Percentiles rank a stretch among this genome's conserved stretches.
phyloP scores from a whole-genome alignment of 192 early-diverging fungal species.

The Pilobolus umbonatus region DNA sequence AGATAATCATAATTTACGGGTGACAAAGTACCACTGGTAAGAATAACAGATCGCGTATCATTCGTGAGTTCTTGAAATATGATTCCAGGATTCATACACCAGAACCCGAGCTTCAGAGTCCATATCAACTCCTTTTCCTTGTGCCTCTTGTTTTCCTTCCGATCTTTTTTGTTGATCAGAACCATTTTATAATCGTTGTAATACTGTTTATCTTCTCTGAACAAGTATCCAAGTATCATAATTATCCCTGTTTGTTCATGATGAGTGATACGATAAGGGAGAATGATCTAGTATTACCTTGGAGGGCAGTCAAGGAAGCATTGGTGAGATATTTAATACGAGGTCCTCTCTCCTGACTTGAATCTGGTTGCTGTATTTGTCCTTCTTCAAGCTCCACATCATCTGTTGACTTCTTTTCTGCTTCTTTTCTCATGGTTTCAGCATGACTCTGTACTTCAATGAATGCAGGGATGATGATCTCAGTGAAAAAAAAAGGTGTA shows the following conservation, averaged over 20 bases:
- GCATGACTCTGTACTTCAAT: neutral
- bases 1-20: slow-evolving; percentile 39
- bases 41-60: slow-evolving; percentile 44
- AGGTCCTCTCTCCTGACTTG: no score
- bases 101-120: slow-evolving; percentile 17
- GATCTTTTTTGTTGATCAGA: slow-evolving; percentile 22
- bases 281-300: slow-evolving; percentile 4
- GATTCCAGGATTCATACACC: slow-evolving; percentile 43
- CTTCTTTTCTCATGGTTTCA: slow-evolving; percentile 2
- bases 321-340: slow-evolving; percentile 11
- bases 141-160: neutral
- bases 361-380: neutral
- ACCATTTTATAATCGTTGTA: slow-evolving; percentile 29
- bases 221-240: slow-evolving; percentile 27
- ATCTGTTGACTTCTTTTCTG: neutral
- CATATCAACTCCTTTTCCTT: slow-evolving; percentile 1
- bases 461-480: slow-evolving; percentile 16
- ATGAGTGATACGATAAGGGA: neutral
- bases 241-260: slow-evolving; percentile 13
- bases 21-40: slow-evolving; percentile 67
- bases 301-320: neutral
- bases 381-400: neutral
- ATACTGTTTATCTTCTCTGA: slow-evolving; percentile 11
- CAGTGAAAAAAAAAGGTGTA: slow-evolving; percentile 5
- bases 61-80: slow-evolving; percentile 39